These are phyloP conservation scores for Hypoxylon lienhwacheense DNA, from an alignment of 495 filamentous ascomycete species.

Conservation along the genomic window DNA sequence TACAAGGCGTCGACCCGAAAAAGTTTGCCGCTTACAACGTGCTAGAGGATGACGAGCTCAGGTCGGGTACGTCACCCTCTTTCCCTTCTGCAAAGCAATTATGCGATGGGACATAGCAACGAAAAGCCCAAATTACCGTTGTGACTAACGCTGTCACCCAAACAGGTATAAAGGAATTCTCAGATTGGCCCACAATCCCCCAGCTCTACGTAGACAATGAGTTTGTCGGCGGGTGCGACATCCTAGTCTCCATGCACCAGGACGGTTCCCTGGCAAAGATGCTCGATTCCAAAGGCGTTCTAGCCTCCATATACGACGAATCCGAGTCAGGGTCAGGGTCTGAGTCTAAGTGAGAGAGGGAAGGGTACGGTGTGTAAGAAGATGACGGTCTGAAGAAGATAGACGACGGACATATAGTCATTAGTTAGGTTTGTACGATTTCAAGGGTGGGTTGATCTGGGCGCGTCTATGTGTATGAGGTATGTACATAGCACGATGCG, in stretches of 20 bases:
- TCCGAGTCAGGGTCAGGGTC: slow-evolving; percentile 22
- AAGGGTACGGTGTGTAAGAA: background rate
- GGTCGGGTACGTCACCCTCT: slow-evolving; percentile 64
- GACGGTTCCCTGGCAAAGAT: slow-evolving; percentile 90
- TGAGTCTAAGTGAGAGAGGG: slow-evolving; percentile 1
- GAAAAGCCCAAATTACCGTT: background rate
- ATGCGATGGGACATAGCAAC: background rate
- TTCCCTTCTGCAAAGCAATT: background rate
- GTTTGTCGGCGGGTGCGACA: slow-evolving; percentile 96
- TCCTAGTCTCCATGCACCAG: slow-evolving; percentile 96
- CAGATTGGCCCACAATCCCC: slow-evolving; percentile 97
- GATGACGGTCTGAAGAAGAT: background rate
- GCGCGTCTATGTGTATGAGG: background rate
- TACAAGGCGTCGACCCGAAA: slow-evolving; percentile 93
- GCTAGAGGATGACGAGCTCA: slow-evolving; percentile 82
- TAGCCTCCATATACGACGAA: slow-evolving; percentile 47
- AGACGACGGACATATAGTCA: background rate
- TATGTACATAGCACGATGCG: too few relatives aligned
- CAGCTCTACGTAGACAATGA: slow-evolving; percentile 94
- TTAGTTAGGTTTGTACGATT: slow-evolving; percentile 2
- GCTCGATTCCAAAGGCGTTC: slow-evolving; percentile 84
- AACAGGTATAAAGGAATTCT: slow-evolving; percentile 95
- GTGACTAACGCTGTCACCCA: slow-evolving; percentile 9
- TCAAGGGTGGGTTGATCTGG: background rate
- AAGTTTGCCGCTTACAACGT: slow-evolving; percentile 99